These are phyloP conservation scores for Tripterygium wilfordii DNA, from an alignment of 177 flowering plant genomes.

Conservation along the genomic window DNA sequence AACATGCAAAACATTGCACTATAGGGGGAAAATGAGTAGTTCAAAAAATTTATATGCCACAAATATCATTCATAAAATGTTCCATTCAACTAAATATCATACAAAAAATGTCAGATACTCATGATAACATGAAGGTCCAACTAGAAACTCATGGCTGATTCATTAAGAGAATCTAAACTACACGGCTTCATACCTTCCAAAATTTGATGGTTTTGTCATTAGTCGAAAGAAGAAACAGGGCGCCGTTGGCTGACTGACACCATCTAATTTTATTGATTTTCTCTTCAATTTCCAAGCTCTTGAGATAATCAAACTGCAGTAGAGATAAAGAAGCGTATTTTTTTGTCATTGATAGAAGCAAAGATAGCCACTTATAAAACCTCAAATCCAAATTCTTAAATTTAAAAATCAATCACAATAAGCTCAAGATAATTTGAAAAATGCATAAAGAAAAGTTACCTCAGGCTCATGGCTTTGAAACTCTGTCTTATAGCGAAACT, in stretches of 20 bases:
- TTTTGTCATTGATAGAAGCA: too few relatives aligned
- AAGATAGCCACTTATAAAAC: neutral
- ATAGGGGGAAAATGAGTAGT: too few relatives aligned
- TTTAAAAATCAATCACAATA: neutral
- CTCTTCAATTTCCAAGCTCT: constrained; percentile 89
- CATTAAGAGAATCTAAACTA: too few relatives aligned
- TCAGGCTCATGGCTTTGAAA: constrained; percentile 59
- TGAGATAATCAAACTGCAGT: constrained; percentile 75
- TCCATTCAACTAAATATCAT: too few relatives aligned
- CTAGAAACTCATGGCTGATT: too few relatives aligned
- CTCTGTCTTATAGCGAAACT: constrained; percentile 88
- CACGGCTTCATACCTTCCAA: constrained; percentile 86
- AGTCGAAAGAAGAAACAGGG: constrained; percentile 77
- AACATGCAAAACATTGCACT: too few relatives aligned
- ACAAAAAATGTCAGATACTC: too few relatives aligned
- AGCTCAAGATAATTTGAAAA: neutral
- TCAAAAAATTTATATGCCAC: too few relatives aligned
- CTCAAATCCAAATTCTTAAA: neutral
- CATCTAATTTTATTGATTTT: constrained; percentile 84
- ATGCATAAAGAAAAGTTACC: constrained; percentile 29
- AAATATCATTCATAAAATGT: too few relatives aligned
- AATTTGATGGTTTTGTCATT: constrained; percentile 80
- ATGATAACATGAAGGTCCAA: too few relatives aligned
- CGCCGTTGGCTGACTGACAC: constrained; percentile 73
- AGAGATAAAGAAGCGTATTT: too few relatives aligned